Evolutionary conservation across 495 filamentous ascomycete species (phyloP).

Genomic region (Aspergillus saccharolyticus): DNA sequence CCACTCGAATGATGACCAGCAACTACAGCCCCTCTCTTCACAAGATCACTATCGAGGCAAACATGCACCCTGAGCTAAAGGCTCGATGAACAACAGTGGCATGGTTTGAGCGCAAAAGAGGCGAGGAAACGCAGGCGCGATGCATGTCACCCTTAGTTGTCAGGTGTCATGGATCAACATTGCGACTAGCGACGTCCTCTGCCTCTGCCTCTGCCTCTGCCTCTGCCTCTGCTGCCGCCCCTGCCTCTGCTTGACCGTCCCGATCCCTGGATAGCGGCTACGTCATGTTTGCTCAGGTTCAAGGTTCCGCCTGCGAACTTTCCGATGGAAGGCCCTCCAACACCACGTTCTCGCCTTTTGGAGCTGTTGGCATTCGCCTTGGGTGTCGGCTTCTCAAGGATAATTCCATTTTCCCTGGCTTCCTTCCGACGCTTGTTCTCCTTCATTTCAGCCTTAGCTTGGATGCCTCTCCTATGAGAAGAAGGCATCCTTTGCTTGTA

Average conservation of each 20-base stretch:
- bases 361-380: conserved; percentile 40
- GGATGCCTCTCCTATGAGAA: conserved; percentile 72
- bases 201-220: conserved; percentile 21
- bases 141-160: background rate
- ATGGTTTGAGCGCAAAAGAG: background rate
- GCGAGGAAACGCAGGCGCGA: background rate
- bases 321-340: conserved; percentile 72
- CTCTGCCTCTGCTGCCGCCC: conserved; percentile 13
- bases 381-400: conserved; percentile 65
- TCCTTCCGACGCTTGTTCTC: conserved; percentile 70
- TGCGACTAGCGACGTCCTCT: conserved; percentile 21
- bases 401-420: conserved; percentile 84
- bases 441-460: conserved; percentile 52
- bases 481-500: conserved; percentile 79
- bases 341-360: conserved; percentile 55
- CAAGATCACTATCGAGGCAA: background rate
- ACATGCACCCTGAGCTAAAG: background rate
- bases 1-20: background rate
- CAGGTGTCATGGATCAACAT: background rate
- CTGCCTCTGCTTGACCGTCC: conserved; percentile 40
- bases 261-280: conserved; percentile 52
- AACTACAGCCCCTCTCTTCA: conserved; percentile 6
- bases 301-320: conserved; percentile 75
- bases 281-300: conserved; percentile 71
- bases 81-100: background rate